Evolutionary conservation across 805 yeast species (phyloP), one percentile per base, ranked within the genome.

Genomic region (Wickerhamiella spandovensis): DNA sequence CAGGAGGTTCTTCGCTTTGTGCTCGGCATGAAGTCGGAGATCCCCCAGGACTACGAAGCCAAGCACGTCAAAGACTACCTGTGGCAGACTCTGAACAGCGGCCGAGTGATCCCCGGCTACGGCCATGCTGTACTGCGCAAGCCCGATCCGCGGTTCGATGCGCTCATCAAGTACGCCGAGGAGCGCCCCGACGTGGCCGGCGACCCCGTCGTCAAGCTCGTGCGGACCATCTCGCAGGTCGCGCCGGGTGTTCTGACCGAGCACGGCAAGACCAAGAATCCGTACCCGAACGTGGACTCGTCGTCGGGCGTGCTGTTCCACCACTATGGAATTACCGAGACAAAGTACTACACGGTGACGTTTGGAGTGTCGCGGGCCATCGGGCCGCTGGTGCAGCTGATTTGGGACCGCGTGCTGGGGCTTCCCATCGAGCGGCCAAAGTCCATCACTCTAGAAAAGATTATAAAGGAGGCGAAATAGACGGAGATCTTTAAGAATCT

Each of bases 211-310:
- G 81, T 81, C 72, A 71, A 76, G 65, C 72, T 84, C 60, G 89
- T 84, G 58, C 71, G 77, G 56, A 73, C 75, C 66, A 69, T 82
- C 52, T 79, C 81, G 61, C 73, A 77, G 60, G 75, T 83, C 53
- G 90, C 88, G 32, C 90, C 92, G 51, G 76, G 74, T 53, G 89
- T 84, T 43, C 71, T 84, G 61, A 78, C 76, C 56, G 69, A 79
- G 69, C 90, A 84, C 69, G 90, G 92, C 53, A 84, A 84, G 73
- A 82, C 89, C 64, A 80, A 82, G 73, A 84, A 84, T 72, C 92
- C 92, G 56, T 81, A 75, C 75, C 92, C 92, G 54, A 84, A 84
- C 64, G 92, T 84, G 56, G 92, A 84, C 68, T 79, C 88, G 43
- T 77, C 80, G 60, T 79, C 86, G 20, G 92, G 92, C 58, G 83